Conservation (phyloP, 192 early-diverging fungal genomes). For the Ambispora gerdemannii region DNA sequence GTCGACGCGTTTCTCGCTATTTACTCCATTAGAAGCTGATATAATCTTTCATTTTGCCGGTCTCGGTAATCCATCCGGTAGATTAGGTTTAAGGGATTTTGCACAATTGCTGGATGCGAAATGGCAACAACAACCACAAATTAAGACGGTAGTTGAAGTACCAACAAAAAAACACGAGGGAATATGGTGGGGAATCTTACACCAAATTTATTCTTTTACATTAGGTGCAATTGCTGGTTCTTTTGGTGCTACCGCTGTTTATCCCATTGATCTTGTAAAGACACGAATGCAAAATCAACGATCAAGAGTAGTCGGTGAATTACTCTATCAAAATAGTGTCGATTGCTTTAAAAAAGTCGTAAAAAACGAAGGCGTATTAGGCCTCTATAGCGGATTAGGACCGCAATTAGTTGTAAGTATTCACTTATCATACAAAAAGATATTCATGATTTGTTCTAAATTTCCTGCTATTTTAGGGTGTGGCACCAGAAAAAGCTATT, state of each 20-base stretch:
- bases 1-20: slow-evolving; percentile 53
- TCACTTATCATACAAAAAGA: too few species aligned
- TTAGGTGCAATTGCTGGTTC: slow-evolving; percentile 90
- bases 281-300: slow-evolving; percentile 99
- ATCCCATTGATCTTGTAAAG: slow-evolving; percentile 97
- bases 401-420: slow-evolving; percentile 81
- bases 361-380: slow-evolving; percentile 83
- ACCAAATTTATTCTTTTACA: slow-evolving; percentile 53
- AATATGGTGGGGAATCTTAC: slow-evolving; percentile 33
- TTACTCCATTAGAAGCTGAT: slow-evolving; percentile 74
- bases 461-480: too few species aligned
- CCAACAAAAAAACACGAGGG: slow-evolving; percentile 37
- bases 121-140: slow-evolving; percentile 42
- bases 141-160: slow-evolving; percentile 12
- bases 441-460: too few species aligned
- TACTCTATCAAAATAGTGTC: slow-evolving; percentile 90
- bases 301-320: slow-evolving; percentile 81
- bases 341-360: slow-evolving; percentile 97
- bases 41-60: slow-evolving; percentile 68
- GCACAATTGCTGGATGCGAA: slow-evolving; percentile 51
- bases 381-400: slow-evolving; percentile 88
- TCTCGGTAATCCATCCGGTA: slow-evolving; percentile 46
- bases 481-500: slow-evolving; percentile 98
- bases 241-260: slow-evolving; percentile 90
- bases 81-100: slow-evolving; percentile 49